Evolutionary conservation across 2,329 filamentous ascomycete species (phyloP).

Genomic region (Monosporascus sp.): DNA sequence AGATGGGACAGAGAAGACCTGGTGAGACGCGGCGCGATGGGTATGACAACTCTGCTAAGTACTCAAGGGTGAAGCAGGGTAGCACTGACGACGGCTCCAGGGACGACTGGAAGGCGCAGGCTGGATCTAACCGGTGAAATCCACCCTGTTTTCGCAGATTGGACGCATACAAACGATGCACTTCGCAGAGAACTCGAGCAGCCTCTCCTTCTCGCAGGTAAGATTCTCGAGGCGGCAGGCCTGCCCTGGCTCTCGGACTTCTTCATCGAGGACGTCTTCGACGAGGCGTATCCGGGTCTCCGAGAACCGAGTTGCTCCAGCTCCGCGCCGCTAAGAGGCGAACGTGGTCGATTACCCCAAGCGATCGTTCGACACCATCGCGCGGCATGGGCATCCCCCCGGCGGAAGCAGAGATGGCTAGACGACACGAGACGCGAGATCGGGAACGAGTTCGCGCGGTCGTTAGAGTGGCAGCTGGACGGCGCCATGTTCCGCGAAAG

Average conservation of each 20-base stretch:
- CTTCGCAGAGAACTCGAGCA: conserved; percentile 22
- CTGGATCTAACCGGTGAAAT: conserved; percentile 21
- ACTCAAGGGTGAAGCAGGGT: too few relatives aligned
- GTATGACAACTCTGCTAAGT: background rate
- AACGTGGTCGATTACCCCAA: conserved; percentile 4
- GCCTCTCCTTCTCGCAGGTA: conserved; percentile 25
- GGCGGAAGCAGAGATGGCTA: conserved; percentile 16
- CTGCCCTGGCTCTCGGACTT: conserved; percentile 29
- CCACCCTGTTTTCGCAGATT: conserved; percentile 25
- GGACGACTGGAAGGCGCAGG: conserved; percentile 11
- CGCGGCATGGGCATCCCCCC: conserved; percentile 15
- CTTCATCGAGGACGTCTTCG: conserved; percentile 26
- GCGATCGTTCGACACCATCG: conserved; percentile 23
- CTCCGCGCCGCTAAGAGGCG: background rate
- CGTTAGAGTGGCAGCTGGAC: conserved; percentile 27
- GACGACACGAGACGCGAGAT: conserved; percentile 11
- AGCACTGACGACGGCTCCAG: conserved; percentile 5
- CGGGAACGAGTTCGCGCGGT: conserved; percentile 9
- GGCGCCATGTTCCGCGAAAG: conserved; percentile 20
- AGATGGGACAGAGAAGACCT: background rate
- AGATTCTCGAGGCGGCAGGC: conserved; percentile 21
- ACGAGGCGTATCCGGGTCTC: conserved; percentile 19
- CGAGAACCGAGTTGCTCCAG: conserved; percentile 7
- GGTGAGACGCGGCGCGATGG: background rate
- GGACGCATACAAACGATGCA: conserved; percentile 14